Conservation (phyloP, 2,329 filamentous ascomycete genomes). For the Ophiostoma montium region DNA sequence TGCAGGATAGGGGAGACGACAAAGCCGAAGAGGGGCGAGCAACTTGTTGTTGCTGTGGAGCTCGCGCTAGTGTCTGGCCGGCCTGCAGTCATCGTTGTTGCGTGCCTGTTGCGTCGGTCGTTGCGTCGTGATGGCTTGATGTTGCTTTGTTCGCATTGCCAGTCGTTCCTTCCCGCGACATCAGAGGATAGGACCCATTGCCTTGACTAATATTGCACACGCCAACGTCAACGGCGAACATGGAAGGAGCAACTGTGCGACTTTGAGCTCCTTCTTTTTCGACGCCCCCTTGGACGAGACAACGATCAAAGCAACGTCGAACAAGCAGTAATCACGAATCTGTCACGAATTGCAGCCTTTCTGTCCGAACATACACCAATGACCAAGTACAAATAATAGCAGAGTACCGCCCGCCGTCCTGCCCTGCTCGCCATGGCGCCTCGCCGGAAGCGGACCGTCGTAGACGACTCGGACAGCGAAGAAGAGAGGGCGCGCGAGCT, state of each 20-base stretch:
- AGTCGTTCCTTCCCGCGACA: constrained; percentile 1
- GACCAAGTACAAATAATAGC: not conserved
- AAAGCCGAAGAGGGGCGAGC: not conserved
- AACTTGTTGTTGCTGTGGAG: not conserved
- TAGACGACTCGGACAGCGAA: constrained; percentile 38
- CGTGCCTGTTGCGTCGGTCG: too few relatives aligned
- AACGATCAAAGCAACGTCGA: not conserved
- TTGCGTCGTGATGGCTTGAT: not conserved
- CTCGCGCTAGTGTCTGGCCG: not conserved
- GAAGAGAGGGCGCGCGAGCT: constrained; percentile 24
- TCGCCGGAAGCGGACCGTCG: constrained; percentile 42
- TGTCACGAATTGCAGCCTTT: not conserved
- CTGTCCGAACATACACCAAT: too few relatives aligned
- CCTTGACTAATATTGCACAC: not conserved
- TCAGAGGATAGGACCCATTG: not conserved
- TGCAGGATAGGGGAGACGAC: not conserved
- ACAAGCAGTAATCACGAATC: not conserved
- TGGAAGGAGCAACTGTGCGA: constrained; percentile 3
- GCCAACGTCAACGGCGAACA: not conserved
- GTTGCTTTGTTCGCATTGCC: not conserved
- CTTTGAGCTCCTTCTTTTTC: not conserved
- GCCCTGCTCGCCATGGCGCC: constrained; percentile 33
- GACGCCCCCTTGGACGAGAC: not conserved
- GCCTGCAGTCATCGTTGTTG: not conserved
- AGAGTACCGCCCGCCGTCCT: not conserved